Base-by-base conservation (phyloP, 148 eudicot species). In the Camellia lanceoleosa region DNA sequence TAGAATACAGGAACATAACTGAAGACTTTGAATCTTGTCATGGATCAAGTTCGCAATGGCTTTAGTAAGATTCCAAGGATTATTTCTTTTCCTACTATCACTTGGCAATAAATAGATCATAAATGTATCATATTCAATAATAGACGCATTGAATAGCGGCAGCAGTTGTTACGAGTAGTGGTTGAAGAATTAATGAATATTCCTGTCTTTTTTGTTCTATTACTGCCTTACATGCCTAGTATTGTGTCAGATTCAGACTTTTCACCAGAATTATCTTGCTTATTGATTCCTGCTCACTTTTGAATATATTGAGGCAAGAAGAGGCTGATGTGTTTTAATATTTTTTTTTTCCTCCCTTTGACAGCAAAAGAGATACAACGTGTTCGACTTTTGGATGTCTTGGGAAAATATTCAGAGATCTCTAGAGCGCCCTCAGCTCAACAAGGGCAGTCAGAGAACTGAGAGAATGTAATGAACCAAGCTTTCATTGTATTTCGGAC, bases 291-390 rank as follows among this genome's bases (percentile, higher is more conserved):
- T 10, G 59, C 44, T 62, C 41, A 49, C 41, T 69, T 71, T 3
- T 51, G 64, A 65, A 41, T 11, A 18, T 15, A 49, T 71, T 15
- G 18, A 30, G 5, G 54, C 66, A 61, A 60, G 65, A 71, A 59
- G 54, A 51, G 8, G 69, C 56, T 61, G 38, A 60, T 52, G 49
- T 1, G 55, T 38, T 80, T 41, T 10, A 14, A 1, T 30, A 1
- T 44, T 59, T 63, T 23, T 3, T 61, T 3, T 61, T 47, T 55
- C 44, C 78, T 71, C 7, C 49, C 9, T 75, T 74, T 9, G 51
- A 42, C 92, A 94, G 98, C 90, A 20, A 88, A 78, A 78, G 98
- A 94, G 88, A 63, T 89, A 78, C 88, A 89, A 80, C 90, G 98
- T 38, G 96, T 88, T 78, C 83, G 72, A 79, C 80, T 84, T 54